These are phyloP conservation scores for Skeletonema grethae DNA, from an alignment of 108 stramenopile genomes.

Conservation along the genomic window DNA sequence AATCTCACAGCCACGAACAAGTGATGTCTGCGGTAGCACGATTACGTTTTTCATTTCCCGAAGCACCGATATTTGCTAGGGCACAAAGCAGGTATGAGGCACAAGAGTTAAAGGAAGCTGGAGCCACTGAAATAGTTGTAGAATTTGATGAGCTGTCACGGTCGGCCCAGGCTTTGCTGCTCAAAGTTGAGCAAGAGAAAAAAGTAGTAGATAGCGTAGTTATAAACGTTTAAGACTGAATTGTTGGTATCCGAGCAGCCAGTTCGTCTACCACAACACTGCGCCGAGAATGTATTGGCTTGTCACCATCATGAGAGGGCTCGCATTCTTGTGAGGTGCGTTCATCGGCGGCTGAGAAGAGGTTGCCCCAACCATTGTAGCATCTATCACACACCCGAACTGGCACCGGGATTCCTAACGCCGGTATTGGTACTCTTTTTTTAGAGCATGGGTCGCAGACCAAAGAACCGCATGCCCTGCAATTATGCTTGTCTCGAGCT, in stretches of 20 bases:
- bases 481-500: constrained; percentile 95
- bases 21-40: constrained; percentile 52
- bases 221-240: neutral
- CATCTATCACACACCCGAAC: constrained; percentile 96
- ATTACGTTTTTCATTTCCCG: constrained; percentile 42
- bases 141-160: constrained; percentile 65
- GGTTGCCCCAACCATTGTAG: constrained; percentile 81
- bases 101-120: constrained; percentile 43
- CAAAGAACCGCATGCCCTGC: constrained; percentile 91
- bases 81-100: constrained; percentile 52
- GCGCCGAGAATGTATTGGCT: constrained; percentile 20
- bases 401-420: constrained; percentile 81
- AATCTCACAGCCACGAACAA: constrained; percentile 1
- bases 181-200: constrained; percentile 15
- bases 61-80: constrained; percentile 61
- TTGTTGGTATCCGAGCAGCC: constrained; percentile 45
- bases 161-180: constrained; percentile 46
- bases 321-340: neutral
- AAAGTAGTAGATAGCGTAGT: neutral
- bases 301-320: constrained; percentile 1
- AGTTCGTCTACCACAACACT: constrained; percentile 69
- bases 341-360: constrained; percentile 24
- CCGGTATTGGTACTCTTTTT: constrained; percentile 85
- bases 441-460: constrained; percentile 94
- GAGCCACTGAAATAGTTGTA: constrained; percentile 64